These are phyloP conservation scores for Martiniozyma asiatica DNA, from an alignment of 1,139 yeast species.

Conservation along the genomic window DNA sequence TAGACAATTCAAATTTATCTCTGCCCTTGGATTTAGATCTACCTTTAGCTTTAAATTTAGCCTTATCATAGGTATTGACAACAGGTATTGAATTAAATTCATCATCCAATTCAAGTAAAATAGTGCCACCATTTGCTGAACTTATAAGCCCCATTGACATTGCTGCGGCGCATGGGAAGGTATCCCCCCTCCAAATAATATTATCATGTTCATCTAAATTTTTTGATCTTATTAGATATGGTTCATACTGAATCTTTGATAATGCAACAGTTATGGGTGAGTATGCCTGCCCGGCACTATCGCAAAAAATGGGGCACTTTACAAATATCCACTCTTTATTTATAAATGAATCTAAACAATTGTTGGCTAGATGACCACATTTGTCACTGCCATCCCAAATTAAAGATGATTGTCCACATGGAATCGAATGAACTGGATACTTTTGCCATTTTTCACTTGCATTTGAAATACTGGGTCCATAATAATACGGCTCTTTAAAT, in stretches of 20 bases:
- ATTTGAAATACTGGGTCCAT: too few species aligned
- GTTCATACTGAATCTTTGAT: slow-evolving; percentile 53
- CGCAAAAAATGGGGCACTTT: slow-evolving; percentile 86
- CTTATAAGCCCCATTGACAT: slow-evolving; percentile 74
- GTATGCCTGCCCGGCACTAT: slow-evolving; percentile 64
- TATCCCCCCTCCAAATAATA: slow-evolving; percentile 83
- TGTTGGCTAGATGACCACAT: slow-evolving; percentile 62
- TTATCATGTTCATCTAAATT: too few species aligned
- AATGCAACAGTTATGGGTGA: slow-evolving; percentile 70
- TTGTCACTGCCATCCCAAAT: slow-evolving; percentile 71
- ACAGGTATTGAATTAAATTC: too few species aligned
- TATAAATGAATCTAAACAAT: slow-evolving; percentile 32
- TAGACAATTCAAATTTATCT: too few species aligned
- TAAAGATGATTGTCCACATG: slow-evolving; percentile 31
- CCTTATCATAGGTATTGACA: too few species aligned
- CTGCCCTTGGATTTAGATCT: too few species aligned
- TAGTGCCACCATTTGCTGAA: slow-evolving; percentile 73
- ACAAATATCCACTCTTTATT: slow-evolving; percentile 39
- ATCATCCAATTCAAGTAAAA: slow-evolving; percentile 40
- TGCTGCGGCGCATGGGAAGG: slow-evolving; percentile 84
- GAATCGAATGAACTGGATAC: too few species aligned
- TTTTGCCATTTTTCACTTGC: too few species aligned
- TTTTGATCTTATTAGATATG: slow-evolving; percentile 62
- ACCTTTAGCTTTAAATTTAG: too few species aligned
- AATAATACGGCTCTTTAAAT: too few species aligned